Percentiles rank a stretch among this genome's conserved stretches.
phyloP scores from a whole-genome alignment of 495 filamentous ascomycete genomes.

The Penicillium desertorum region DNA sequence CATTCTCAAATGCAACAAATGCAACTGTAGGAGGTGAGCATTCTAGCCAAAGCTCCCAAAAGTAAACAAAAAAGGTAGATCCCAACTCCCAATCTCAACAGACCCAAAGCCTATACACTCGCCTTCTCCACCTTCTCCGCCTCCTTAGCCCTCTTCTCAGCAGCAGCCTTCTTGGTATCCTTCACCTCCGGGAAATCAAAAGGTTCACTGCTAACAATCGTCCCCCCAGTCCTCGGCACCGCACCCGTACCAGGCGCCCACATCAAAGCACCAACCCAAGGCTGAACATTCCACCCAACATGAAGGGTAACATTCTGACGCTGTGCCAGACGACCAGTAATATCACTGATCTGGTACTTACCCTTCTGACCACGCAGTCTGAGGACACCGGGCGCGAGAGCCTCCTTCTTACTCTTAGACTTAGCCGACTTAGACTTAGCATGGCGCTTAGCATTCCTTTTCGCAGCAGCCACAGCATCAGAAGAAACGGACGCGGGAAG shows the following conservation, averaged over 20 bases:
- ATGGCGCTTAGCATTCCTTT: constrained; percentile 15
- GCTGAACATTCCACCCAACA: constrained; percentile 94
- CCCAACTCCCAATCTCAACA: not conserved
- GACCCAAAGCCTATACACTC: constrained; percentile 4
- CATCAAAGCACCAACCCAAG: constrained; percentile 85
- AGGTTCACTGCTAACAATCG: constrained; percentile 57
- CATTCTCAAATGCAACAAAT: constrained; percentile 1
- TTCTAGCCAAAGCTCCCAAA: not conserved
- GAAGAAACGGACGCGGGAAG: constrained; percentile 22
- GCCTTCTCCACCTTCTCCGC: constrained; percentile 2
- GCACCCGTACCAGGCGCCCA: constrained; percentile 63
- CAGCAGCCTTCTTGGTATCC: constrained; percentile 29
- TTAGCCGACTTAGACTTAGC: constrained; percentile 16
- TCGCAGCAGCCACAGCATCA: constrained; percentile 11
- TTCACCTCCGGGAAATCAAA: constrained; percentile 79
- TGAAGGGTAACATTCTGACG: constrained; percentile 70
- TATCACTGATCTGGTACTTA: constrained; percentile 94
- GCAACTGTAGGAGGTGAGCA: not conserved
- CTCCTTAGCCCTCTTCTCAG: constrained; percentile 19
- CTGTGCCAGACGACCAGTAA: constrained; percentile 69
- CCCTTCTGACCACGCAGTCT: constrained; percentile 74
- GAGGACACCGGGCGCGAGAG: constrained; percentile 56
- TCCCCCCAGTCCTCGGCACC: constrained; percentile 62
- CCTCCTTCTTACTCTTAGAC: constrained; percentile 25
- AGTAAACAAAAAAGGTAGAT: not conserved